Evolutionary conservation across 768 basidiomycete genomes (phyloP), one percentile per base, ranked within the genome.

Genomic region (Lactifluus subvellereus): DNA sequence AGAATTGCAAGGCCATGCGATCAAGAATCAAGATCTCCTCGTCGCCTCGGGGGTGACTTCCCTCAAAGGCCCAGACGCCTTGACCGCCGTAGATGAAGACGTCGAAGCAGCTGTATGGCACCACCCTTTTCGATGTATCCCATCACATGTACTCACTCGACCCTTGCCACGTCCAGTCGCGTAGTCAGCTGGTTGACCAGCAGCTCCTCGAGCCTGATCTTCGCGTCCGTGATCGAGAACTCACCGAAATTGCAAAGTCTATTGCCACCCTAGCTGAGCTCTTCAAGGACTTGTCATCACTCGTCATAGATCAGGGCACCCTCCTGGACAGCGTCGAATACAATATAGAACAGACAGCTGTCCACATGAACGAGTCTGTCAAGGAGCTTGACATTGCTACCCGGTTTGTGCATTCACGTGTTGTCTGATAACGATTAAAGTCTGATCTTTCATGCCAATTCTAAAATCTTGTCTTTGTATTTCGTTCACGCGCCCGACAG

Each of bases 251-350:
- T 65, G 94, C 96, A 2, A 87, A 89, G 68, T 94, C 89, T 22
- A 99, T 99, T 68, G 84, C 89, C 47, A 84, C 85, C 49, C 81
- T 99, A 33, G 95, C 95, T 1, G 96, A 96, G 70, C 82, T 99
- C 55, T 99, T 99, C 82, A 94, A 96, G 70, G 97, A 99, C 72
- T 80, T 99, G 51, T 90, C 89, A 14, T 82, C 82, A 40, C 84
- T 99, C 59, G 93, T 99, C 62, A 98, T 98, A 66, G 97, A 98
- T 75, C 97, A 99, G 71, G 97, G 97, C 33, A 98, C 96, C 33
- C 82, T 99, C 37, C 81, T 98, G 59, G 97, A 98, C 75, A 94
- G 92, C 42, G 83, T 98, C 60, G 97, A 99, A 75, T 99, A 93
- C 76, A 99, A 99, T 72, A 90, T 99, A 57, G 94, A 98, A 74